These are phyloP conservation scores for Colletotrichum lindemuthianum DNA, from an alignment of 2,329 filamentous ascomycete species.

Conservation along the genomic window DNA sequence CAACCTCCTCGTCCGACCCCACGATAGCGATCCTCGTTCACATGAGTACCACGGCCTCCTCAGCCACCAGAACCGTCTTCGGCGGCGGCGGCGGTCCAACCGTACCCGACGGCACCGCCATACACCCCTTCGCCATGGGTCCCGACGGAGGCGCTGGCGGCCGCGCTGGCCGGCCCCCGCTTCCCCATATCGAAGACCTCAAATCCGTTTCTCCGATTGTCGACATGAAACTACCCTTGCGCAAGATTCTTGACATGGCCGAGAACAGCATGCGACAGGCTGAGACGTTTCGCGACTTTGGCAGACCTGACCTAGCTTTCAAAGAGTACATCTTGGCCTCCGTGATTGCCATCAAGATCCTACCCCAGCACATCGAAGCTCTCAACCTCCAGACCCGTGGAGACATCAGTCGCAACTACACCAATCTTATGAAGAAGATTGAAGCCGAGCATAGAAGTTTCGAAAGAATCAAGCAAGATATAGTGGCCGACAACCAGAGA, in stretches of 20 bases:
- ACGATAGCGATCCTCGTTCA: slow-evolving; percentile 27
- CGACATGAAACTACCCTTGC: slow-evolving; percentile 60
- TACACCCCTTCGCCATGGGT: slow-evolving; percentile 34
- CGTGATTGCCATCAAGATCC: slow-evolving; percentile 79
- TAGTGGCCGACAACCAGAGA: slow-evolving; percentile 70
- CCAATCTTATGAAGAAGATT: slow-evolving; percentile 61
- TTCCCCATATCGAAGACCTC: slow-evolving; percentile 66
- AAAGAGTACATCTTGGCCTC: slow-evolving; percentile 86
- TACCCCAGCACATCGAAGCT: slow-evolving; percentile 82
- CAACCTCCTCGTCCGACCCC: slow-evolving; percentile 10
- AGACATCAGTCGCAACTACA: slow-evolving; percentile 59
- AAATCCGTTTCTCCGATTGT: slow-evolving; percentile 57
- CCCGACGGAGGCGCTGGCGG: slow-evolving; percentile 31
- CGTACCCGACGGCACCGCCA: slow-evolving; percentile 27
- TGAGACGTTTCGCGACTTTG: slow-evolving; percentile 69
- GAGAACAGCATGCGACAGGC: slow-evolving; percentile 68
- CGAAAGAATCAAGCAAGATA: slow-evolving; percentile 66
- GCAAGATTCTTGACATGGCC: slow-evolving; percentile 62
- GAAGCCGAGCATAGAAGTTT: slow-evolving; percentile 59
- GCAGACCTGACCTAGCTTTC: slow-evolving; percentile 78
- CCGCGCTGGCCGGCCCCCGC: slow-evolving; percentile 45
- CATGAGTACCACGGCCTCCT: slow-evolving; percentile 33
- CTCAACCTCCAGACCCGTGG: slow-evolving; percentile 66
- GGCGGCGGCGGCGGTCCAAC: slow-evolving; percentile 32
- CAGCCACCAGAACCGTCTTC: slow-evolving; percentile 35